phyloP scores from a whole-genome alignment of 2,329 filamentous ascomycete genomes.

The Elsinoe batatas region DNA sequence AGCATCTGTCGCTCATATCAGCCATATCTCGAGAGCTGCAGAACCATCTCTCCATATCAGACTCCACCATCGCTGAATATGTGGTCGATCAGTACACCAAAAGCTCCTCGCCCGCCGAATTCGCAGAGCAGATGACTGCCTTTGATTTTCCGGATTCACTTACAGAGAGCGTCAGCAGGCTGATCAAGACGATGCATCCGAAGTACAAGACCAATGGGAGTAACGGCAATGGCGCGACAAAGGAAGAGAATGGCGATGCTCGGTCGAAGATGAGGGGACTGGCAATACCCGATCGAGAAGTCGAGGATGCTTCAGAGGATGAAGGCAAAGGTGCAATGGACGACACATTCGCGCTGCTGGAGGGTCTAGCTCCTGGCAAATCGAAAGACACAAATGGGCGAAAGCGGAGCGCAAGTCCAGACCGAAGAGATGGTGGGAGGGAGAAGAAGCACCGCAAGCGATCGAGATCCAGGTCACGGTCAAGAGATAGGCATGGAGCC shows the following conservation, averaged over 20 bases:
- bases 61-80: slow-evolving; percentile 94
- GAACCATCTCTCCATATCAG: slow-evolving; percentile 82
- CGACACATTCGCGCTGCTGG: slow-evolving; percentile 85
- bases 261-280: slow-evolving; percentile 84
- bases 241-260: slow-evolving; percentile 50
- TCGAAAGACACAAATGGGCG: slow-evolving; percentile 43
- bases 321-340: slow-evolving; percentile 62
- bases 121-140: slow-evolving; percentile 63
- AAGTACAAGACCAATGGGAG: slow-evolving; percentile 56
- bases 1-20: slow-evolving; percentile 86
- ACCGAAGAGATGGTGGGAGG: slow-evolving; percentile 28
- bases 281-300: slow-evolving; percentile 69
- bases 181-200: slow-evolving; percentile 84
- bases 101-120: slow-evolving; percentile 59
- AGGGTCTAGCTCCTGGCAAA: slow-evolving; percentile 63
- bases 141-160: slow-evolving; percentile 80
- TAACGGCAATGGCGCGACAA: slow-evolving; percentile 24
- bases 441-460: slow-evolving; percentile 34
- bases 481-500: slow-evolving; percentile 29
- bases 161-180: slow-evolving; percentile 80
- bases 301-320: slow-evolving; percentile 35
- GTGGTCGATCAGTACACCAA: slow-evolving; percentile 82
- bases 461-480: slow-evolving; percentile 44
- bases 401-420: slow-evolving; percentile 53
- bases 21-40: slow-evolving; percentile 90